A percentile compares a stretch with the other conserved stretches of the same genome.
phyloP scores from a whole-genome alignment of 2,329 filamentous ascomycete genomes.

The Elsinoe fawcettii region DNA sequence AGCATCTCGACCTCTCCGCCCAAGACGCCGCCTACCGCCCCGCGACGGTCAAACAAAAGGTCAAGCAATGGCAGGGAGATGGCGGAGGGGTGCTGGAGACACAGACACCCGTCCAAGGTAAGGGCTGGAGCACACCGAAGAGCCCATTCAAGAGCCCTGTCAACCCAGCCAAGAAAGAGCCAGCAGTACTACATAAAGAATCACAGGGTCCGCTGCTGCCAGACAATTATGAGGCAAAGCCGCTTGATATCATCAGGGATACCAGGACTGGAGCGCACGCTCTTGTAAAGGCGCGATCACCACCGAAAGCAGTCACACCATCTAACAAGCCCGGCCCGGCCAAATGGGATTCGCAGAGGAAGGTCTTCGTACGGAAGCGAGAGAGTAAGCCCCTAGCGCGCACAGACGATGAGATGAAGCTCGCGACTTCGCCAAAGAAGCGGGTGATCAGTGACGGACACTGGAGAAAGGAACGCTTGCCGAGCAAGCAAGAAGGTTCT shows the following conservation, averaged over 20 bases:
- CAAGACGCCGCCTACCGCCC: constrained; percentile 15
- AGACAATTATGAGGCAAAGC: not conserved
- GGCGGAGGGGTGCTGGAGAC: constrained; percentile 57
- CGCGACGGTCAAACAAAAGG: constrained; percentile 65
- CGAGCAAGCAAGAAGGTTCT: constrained; percentile 20
- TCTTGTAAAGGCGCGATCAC: constrained; percentile 9
- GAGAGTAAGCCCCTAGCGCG: constrained; percentile 32
- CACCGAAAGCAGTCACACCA: not conserved
- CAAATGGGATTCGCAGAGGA: constrained; percentile 25
- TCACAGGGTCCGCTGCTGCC: not conserved
- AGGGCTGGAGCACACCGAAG: constrained; percentile 16
- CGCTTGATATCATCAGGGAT: constrained; percentile 8
- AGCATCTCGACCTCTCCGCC: constrained; percentile 7
- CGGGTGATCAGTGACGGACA: constrained; percentile 88
- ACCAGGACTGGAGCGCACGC: constrained; percentile 12
- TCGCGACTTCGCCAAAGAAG: constrained; percentile 68
- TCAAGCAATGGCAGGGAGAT: constrained; percentile 76
- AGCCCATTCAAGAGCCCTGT: not conserved
- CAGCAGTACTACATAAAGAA: constrained; percentile 4
- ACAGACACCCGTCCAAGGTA: constrained; percentile 16
- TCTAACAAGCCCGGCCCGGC: not conserved
- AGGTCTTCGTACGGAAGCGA: constrained; percentile 30
- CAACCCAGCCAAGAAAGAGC: not conserved
- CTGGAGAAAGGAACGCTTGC: constrained; percentile 47
- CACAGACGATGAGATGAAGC: constrained; percentile 39